Evolutionary conservation across 495 filamentous ascomycete species (phyloP).

Genomic region (Pseudomonodictys pantanalensis): DNA sequence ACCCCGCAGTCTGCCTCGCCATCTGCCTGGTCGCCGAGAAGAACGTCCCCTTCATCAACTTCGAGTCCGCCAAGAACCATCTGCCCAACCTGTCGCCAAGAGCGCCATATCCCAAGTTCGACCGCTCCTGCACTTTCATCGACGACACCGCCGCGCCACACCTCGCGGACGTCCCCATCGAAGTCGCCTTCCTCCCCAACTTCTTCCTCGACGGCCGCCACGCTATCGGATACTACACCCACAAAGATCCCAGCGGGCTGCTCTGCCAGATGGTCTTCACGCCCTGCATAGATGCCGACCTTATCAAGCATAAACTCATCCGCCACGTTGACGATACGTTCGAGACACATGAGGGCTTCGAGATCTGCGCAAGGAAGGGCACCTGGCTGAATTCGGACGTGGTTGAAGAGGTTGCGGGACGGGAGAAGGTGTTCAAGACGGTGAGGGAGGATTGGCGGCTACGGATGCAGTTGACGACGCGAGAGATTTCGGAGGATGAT

Average conservation of each 20-base stretch:
- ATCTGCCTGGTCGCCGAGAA: constrained; percentile 4
- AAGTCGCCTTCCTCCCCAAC: constrained; percentile 5
- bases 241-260: background rate
- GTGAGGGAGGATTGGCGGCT: too few relatives aligned
- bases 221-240: constrained; percentile 1
- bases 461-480: too few relatives aligned
- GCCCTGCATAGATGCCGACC: background rate
- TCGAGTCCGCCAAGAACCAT: constrained; percentile 8
- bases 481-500: too few relatives aligned
- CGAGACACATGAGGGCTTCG: too few relatives aligned
- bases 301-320: too few relatives aligned
- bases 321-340: too few relatives aligned
- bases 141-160: background rate
- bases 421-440: too few relatives aligned
- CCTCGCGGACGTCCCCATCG: background rate
- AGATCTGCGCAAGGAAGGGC: too few relatives aligned
- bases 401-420: too few relatives aligned
- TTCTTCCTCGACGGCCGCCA: constrained; percentile 13
- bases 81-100: background rate
- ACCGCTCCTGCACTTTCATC: background rate
- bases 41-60: constrained; percentile 17
- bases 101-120: background rate
- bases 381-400: too few relatives aligned
- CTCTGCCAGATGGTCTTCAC: background rate
- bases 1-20: constrained; percentile 4